Base-by-base conservation (phyloP, 495 filamentous ascomycete species). In the Rostrohypoxylon terebratum region DNA sequence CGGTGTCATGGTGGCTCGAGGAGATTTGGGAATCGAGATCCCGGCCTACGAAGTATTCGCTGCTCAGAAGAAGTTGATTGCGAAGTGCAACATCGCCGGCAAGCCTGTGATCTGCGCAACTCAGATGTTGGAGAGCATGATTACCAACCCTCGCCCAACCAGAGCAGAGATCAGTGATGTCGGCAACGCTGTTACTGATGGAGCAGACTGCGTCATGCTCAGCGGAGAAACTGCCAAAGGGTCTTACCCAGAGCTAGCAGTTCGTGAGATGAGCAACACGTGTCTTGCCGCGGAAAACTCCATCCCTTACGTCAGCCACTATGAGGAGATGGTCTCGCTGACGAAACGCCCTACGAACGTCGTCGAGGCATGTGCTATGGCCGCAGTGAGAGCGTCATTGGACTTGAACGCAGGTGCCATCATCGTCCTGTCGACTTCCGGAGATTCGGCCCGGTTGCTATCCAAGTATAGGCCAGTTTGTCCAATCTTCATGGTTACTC, bases 61-160 rank as follows among this genome's bases (percentile, higher is more conserved):
- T 71, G 96, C 96, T 53, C 96, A 99, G 88, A 99, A 99, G 90
- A 98, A 98, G 93, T 94, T 99, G 91, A 98, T 98, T 83, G 93
- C 95, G 81, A 98, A 98, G 90, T 98, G 96, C 88, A 99, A 99
- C 87, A 91, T 98, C 78, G 95, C 94, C 75, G 96, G 96, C 80
- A 99, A 99, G 88, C 96, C 96, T 69, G 93, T 94, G 78, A 97
- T 98, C 80, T 97, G 94, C 81, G 93, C 93, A 57, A 86, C 84
- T 7, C 84, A 86, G 74, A 86, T 86, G 84, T 87, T 99, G 69
- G 96, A 99, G 88, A 97, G 93, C 74, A 99, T 99, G 96, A 98
- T 97, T 82, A 96, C 97, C 87, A 99, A 99, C 84, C 96, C 96
- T 69, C 93, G 96, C 63, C 96, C 96, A 38, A 99, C 96, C 54